phyloP scores from a whole-genome alignment of 2,329 filamentous ascomycete species.

The Aspergillus brunneoviolaceus region DNA sequence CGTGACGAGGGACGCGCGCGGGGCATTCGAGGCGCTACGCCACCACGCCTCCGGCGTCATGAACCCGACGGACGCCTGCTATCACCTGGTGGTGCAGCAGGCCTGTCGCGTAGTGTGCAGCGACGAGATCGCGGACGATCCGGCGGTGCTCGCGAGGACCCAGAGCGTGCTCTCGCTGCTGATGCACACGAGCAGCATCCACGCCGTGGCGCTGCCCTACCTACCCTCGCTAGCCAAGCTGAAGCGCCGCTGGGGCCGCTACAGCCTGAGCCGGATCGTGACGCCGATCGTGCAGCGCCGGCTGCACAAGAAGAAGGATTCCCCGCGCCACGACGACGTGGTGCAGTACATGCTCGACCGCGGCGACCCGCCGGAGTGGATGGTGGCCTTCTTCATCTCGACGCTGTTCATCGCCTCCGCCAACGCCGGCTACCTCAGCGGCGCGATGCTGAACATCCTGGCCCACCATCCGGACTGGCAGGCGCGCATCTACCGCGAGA shows the following conservation, averaged over 20 bases:
- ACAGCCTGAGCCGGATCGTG: too few species aligned
- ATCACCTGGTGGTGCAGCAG: constrained; percentile 1
- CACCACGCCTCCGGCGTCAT: background rate
- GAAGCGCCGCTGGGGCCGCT: background rate
- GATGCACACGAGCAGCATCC: constrained; percentile 2
- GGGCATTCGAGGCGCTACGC: background rate
- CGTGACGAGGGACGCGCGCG: constrained; percentile 1
- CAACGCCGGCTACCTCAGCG: background rate
- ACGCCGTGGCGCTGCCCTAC: background rate
- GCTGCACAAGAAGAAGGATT: too few species aligned
- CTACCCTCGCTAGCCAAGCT: constrained; percentile 1
- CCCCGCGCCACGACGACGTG: background rate
- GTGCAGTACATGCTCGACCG: constrained; percentile 3
- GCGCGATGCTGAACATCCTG: constrained; percentile 4
- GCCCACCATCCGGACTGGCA: constrained; percentile 5
- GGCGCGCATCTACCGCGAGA: constrained; percentile 1
- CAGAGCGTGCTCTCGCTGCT: background rate
- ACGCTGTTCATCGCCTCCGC: background rate
- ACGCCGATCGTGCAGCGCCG: too few species aligned
- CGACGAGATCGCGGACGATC: background rate
- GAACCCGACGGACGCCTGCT: constrained; percentile 1
- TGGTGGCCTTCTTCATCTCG: constrained; percentile 2
- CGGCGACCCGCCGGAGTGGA: constrained; percentile 2
- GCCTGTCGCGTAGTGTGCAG: constrained; percentile 2
- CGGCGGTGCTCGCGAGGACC: background rate